Base-by-base conservation (phyloP, 768 basidiomycete genomes). In the Ramaria sp. region DNA sequence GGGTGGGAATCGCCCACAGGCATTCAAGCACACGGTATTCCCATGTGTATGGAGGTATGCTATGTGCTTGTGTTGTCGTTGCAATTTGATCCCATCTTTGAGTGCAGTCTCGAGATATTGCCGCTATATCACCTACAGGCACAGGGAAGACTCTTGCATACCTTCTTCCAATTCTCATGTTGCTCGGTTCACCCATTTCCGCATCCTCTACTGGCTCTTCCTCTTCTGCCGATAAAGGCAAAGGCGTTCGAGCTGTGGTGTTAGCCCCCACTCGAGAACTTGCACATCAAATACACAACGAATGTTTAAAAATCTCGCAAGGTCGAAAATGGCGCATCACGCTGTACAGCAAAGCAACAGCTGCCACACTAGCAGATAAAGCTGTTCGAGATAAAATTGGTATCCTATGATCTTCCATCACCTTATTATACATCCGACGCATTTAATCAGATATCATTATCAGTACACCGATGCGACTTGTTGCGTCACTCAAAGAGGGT, bases 61-160 rank as follows among this genome's bases (percentile, higher is more conserved):
- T 12, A 3, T 33, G 5, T 24, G 34, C 34, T 37, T 37, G 34
- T 37, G 34, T 13, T n/a, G 11, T 13, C 22, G 19, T 42, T 54
- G 2, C 48, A 20, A 7, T 6, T 31, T 31, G 42, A 12, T 30
- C 59, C 49, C 54, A 51, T 20, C 27, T 37, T 12, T 47, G 51
- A 4, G 41, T 22, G 30, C 58, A 90, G 90, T 75, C 74, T 59
- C 83, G 89, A 57, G 95, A 99, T 69, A 75, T 96, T 22, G 85
- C 89, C 53, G 95, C 94, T 30, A 88, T 98, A 19, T 96, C 96
- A 0, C 96, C 96, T 0, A 99, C 96, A 5, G 96, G 96, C 51
- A 94, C 91, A 10, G 96, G 96, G 59, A 99, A 99, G 74, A 99
- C 96, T 0, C 75, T 97, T 6, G 81, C 93, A 0, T 99, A 97